A percentile compares a stretch with the other conserved stretches of the same genome.
Conservation (phyloP, 2,329 filamentous ascomycete species). For the Trichoderma arundinaceum region DNA sequence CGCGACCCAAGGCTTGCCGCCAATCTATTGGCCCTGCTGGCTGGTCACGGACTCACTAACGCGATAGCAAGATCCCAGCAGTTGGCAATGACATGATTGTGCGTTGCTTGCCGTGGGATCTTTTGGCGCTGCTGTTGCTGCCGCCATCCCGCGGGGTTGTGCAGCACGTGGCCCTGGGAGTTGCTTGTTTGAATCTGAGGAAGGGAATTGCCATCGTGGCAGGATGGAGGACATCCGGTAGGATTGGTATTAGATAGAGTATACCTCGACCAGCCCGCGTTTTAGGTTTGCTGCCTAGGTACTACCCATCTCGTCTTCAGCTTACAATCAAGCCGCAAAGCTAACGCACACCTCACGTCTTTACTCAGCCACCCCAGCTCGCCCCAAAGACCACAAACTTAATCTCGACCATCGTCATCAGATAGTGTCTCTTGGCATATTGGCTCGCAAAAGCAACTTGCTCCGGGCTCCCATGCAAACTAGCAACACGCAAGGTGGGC, state of each 20-base stretch:
- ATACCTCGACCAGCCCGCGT: too few relatives aligned
- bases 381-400: background rate
- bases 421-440: slow-evolving; percentile 17
- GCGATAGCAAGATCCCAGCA: slow-evolving; percentile 9
- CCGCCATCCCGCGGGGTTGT: background rate
- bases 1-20: background rate
- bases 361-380: too few relatives aligned
- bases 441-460: background rate
- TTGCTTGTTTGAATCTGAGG: too few relatives aligned
- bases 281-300: too few relatives aligned
- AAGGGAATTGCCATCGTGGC: too few relatives aligned
- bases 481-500: slow-evolving; percentile 3
- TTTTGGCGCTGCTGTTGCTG: too few relatives aligned
- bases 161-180: slow-evolving; percentile 1
- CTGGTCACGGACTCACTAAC: slow-evolving; percentile 8
- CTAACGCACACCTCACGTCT: too few relatives aligned
- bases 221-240: too few relatives aligned
- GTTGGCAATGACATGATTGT: slow-evolving; percentile 7
- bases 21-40: background rate
- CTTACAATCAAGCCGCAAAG: too few relatives aligned
- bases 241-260: too few relatives aligned
- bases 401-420: slow-evolving; percentile 15
- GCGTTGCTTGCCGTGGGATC: background rate
- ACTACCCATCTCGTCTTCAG: too few relatives aligned
- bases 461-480: background rate